These are phyloP conservation scores for Kregervanrija fluxuum DNA, from an alignment of 805 yeast genomes.

Conservation along the genomic window DNA sequence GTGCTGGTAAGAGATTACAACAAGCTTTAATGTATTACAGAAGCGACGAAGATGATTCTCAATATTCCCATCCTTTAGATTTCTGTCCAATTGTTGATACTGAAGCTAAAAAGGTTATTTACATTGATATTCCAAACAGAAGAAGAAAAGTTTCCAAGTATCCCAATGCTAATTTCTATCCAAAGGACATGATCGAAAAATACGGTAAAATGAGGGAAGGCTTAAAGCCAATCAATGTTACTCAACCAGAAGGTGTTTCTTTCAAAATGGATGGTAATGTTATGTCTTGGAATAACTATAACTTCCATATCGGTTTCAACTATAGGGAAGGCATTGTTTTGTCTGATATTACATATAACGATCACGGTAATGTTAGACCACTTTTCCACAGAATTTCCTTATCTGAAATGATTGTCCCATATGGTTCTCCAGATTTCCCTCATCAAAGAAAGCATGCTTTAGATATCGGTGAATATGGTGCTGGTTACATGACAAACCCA, in stretches of 20 bases:
- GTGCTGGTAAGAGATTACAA: conserved; percentile 64
- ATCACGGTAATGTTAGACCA: conserved; percentile 67
- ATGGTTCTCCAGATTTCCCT: conserved; percentile 72
- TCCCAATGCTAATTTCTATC: conserved; percentile 66
- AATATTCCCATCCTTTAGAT: conserved; percentile 64
- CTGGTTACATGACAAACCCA: conserved; percentile 79
- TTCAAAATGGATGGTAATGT: conserved; percentile 63
- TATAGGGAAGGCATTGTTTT: conserved; percentile 81
- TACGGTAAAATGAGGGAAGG: conserved; percentile 59
- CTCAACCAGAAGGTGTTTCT: conserved; percentile 80
- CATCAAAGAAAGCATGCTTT: conserved; percentile 83
- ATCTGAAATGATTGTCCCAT: conserved; percentile 81
- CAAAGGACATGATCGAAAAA: conserved; percentile 52
- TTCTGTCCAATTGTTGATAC: conserved; percentile 79
- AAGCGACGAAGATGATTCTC: conserved; percentile 66
- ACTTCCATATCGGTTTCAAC: conserved; percentile 76
- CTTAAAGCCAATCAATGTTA: conserved; percentile 58
- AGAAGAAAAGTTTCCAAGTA: conserved; percentile 66
- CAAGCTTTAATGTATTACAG: conserved; percentile 79
- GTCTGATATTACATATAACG: conserved; percentile 66
- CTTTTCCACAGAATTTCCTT: conserved; percentile 73
- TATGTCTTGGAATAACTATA: conserved; percentile 73
- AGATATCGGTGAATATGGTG: conserved; percentile 85
- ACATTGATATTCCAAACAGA: conserved; percentile 66
- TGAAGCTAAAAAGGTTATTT: conserved; percentile 60